Percentiles rank a stretch among this genome's conserved stretches.
phyloP scores from a whole-genome alignment of 352 stramenopile species.

The Globisporangium ultimum region DNA sequence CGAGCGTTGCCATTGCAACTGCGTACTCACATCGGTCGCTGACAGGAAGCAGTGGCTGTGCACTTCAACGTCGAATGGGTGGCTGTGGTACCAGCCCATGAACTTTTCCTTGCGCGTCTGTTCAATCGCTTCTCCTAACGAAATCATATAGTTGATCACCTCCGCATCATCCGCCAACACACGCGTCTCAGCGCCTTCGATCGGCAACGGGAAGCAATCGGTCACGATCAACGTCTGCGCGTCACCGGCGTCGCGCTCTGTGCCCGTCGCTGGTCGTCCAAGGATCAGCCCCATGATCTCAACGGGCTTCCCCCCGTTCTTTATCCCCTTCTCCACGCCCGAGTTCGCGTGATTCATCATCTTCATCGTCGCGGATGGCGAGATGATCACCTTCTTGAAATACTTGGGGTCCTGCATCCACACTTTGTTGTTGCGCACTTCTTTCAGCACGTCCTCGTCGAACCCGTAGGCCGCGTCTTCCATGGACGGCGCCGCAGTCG shows the following conservation, averaged over 20 bases:
- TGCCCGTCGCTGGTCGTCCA: constrained; percentile 87
- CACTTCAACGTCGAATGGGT: constrained; percentile 98
- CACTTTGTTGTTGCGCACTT: constrained; percentile 84
- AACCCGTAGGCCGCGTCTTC: constrained; percentile 77
- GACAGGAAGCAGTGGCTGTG: constrained; percentile 97
- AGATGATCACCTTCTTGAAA: constrained; percentile 96
- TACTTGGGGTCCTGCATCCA: constrained; percentile 93
- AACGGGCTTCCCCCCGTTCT: constrained; percentile 92
- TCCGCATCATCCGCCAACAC: constrained; percentile 96
- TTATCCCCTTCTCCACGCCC: constrained; percentile 98
- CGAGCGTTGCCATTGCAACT: constrained; percentile 97
- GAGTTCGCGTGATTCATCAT: constrained; percentile 98
- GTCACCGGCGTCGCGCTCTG: constrained; percentile 83
- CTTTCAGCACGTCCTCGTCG: constrained; percentile 82
- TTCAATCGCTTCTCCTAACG: constrained; percentile 93
- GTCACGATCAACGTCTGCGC: constrained; percentile 95
- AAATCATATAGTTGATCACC: constrained; percentile 99
- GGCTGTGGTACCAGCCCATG: constrained; percentile 99
- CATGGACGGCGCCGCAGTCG: constrained; percentile 18
- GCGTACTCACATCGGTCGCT: constrained; percentile 96
- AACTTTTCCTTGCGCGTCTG: constrained; percentile 95
- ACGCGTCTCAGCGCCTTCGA: constrained; percentile 94
- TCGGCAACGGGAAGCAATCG: constrained; percentile 97
- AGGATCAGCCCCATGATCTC: constrained; percentile 99
- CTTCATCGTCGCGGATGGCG: constrained; percentile 92